Conservation (phyloP, 2,329 filamentous ascomycete genomes). For the Alternaria ventricosa region DNA sequence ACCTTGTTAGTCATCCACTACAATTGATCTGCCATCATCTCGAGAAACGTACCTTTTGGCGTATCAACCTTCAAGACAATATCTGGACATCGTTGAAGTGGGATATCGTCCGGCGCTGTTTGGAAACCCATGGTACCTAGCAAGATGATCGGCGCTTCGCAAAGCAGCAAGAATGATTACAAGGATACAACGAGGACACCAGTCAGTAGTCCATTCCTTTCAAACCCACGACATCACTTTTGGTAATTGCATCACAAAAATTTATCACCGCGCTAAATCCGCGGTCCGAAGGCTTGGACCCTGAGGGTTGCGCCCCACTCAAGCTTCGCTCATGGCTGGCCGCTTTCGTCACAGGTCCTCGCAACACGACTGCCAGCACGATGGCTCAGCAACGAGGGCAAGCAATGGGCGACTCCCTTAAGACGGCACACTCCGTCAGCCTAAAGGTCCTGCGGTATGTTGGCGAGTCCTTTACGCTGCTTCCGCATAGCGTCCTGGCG, state of each 20-base stretch:
- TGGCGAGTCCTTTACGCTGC: background rate
- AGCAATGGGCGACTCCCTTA: constrained; percentile 48
- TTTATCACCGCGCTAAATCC: constrained; percentile 11
- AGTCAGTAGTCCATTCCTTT: background rate
- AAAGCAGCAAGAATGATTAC: background rate
- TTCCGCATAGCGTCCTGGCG: background rate
- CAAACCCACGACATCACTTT: background rate
- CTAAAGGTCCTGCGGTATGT: constrained; percentile 82
- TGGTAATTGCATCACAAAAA: constrained; percentile 2
- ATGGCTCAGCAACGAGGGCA: constrained; percentile 51
- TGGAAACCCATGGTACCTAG: constrained; percentile 1
- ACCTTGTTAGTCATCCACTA: background rate
- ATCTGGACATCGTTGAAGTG: constrained; percentile 51
- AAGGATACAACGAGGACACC: background rate
- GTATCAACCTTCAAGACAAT: constrained; percentile 56
- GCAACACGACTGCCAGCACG: constrained; percentile 10
- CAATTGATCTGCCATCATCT: background rate
- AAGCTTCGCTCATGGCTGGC: constrained; percentile 14
- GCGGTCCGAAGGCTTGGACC: constrained; percentile 5
- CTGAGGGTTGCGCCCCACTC: constrained; percentile 15
- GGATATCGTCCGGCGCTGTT: constrained; percentile 19
- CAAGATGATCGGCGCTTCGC: background rate
- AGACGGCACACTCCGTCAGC: constrained; percentile 76
- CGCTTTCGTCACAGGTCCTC: constrained; percentile 12
- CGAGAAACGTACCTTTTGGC: constrained; percentile 55